These are phyloP conservation scores for Cyphellophora attinorum DNA, from an alignment of 2,329 filamentous ascomycete genomes.

Conservation along the genomic window DNA sequence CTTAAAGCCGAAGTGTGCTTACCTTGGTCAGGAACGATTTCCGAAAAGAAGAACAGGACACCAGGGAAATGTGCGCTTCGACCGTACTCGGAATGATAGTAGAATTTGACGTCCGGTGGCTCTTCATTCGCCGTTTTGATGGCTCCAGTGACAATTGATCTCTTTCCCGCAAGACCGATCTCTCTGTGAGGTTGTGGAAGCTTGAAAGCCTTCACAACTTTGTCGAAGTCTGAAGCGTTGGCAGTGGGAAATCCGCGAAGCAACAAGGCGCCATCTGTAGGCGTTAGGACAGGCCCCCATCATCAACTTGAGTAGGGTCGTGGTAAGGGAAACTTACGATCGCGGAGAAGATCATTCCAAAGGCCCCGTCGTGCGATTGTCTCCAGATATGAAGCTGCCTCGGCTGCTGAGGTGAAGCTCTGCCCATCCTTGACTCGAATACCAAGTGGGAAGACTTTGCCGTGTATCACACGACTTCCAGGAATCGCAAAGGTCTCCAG, in stretches of 20 bases:
- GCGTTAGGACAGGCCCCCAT: too few relatives aligned
- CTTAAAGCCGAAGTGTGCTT: too few relatives aligned
- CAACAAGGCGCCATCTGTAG: background rate
- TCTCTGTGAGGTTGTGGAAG: background rate
- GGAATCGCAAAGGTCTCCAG: background rate
- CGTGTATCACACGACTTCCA: background rate
- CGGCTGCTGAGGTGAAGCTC: background rate
- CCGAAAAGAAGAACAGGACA: conserved; percentile 2
- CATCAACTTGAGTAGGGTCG: too few relatives aligned
- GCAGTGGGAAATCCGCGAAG: background rate
- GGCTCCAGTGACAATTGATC: background rate
- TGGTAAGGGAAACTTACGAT: too few relatives aligned
- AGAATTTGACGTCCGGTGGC: conserved; percentile 1
- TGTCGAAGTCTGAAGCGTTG: background rate
- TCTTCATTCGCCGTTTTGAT: conserved; percentile 1
- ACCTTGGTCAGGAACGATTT: conserved; percentile 2
- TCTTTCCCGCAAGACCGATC: background rate
- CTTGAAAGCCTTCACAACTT: background rate
- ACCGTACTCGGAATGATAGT: conserved; percentile 1
- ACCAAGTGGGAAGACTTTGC: background rate
- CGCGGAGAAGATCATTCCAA: background rate
- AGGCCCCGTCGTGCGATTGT: background rate
- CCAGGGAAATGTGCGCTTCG: conserved; percentile 1
- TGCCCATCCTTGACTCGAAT: background rate
- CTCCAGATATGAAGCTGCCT: background rate